Conservation (phyloP, 1,284 basidiomycete genomes). For the Flammula alnicola region DNA sequence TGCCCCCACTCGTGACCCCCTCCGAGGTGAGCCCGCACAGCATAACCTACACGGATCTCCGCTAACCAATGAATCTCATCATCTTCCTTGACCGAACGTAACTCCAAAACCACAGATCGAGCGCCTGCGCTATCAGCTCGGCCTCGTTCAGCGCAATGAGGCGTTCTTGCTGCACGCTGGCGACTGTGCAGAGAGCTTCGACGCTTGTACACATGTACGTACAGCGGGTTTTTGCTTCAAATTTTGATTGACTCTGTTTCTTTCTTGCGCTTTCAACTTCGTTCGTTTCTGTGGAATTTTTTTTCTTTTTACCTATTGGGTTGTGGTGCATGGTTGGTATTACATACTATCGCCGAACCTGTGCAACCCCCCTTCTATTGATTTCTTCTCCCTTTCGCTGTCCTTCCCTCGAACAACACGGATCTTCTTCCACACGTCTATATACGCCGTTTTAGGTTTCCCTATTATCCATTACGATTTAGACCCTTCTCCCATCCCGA, state of each 20-base stretch:
- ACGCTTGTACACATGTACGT: slow-evolving; percentile 85
- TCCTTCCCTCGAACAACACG: no score
- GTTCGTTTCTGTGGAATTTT: neutral
- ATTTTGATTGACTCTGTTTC: neutral
- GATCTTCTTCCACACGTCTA: no score
- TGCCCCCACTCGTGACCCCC: slow-evolving; percentile 90
- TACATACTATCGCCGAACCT: neutral
- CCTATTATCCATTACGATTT: no score
- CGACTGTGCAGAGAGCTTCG: slow-evolving; percentile 95
- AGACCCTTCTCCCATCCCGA: no score
- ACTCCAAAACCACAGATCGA: slow-evolving; percentile 67
- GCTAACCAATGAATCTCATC: slow-evolving; percentile 13
- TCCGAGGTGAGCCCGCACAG: slow-evolving; percentile 77
- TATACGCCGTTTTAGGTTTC: no score
- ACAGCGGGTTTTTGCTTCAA: neutral
- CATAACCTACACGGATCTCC: slow-evolving; percentile 29
- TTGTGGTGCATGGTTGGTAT: no score
- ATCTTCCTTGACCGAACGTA: slow-evolving; percentile 2
- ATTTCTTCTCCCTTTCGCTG: no score
- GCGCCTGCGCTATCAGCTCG: slow-evolving; percentile 79
- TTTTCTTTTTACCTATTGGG: neutral
- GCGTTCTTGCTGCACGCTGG: slow-evolving; percentile 97
- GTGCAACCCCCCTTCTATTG: no score
- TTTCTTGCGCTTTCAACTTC: neutral
- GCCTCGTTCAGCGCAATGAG: slow-evolving; percentile 82